Evolutionary conservation across 768 basidiomycete species (phyloP).

Genomic region (Suillus occidentalis): DNA sequence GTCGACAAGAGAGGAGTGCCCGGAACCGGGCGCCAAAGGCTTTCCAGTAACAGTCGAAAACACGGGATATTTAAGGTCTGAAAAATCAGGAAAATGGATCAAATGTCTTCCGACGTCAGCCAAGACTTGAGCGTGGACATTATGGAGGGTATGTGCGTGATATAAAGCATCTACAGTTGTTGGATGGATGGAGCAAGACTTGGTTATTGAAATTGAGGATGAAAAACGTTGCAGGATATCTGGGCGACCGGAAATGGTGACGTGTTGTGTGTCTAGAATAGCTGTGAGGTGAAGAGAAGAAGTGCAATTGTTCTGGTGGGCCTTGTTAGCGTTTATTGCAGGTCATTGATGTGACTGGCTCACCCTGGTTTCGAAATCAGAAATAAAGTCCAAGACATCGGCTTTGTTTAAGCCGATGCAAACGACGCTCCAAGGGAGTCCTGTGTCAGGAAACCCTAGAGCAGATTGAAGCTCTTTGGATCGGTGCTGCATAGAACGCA

Average conservation of each 20-base stretch:
- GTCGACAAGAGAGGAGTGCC: constrained; percentile 35
- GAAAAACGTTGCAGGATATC: constrained; percentile 47
- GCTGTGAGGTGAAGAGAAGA: constrained; percentile 48
- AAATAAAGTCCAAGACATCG: constrained; percentile 27
- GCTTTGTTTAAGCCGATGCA: constrained; percentile 34
- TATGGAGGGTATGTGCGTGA: constrained; percentile 37
- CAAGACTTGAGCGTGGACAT: constrained; percentile 42
- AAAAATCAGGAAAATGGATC: constrained; percentile 51
- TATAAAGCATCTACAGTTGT: constrained; percentile 54
- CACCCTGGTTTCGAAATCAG: constrained; percentile 25
- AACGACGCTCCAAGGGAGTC: constrained; percentile 47
- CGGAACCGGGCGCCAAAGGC: constrained; percentile 23
- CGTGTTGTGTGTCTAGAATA: constrained; percentile 43
- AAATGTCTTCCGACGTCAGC: constrained; percentile 42
- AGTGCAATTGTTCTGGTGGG: not conserved
- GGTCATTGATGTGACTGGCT: not conserved
- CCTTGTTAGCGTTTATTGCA: not conserved
- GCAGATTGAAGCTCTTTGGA: constrained; percentile 14
- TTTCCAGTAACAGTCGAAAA: constrained; percentile 48
- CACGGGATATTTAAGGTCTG: constrained; percentile 48
- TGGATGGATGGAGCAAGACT: constrained; percentile 37
- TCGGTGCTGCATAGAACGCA: constrained; percentile 40
- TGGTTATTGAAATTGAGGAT: constrained; percentile 28
- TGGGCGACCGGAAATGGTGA: constrained; percentile 62
- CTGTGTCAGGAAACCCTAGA: constrained; percentile 7